Percentiles rank a stretch among this genome's conserved stretches.
Conservation (phyloP, 108 stramenopile genomes). For the Fragilaria crotonensis region DNA sequence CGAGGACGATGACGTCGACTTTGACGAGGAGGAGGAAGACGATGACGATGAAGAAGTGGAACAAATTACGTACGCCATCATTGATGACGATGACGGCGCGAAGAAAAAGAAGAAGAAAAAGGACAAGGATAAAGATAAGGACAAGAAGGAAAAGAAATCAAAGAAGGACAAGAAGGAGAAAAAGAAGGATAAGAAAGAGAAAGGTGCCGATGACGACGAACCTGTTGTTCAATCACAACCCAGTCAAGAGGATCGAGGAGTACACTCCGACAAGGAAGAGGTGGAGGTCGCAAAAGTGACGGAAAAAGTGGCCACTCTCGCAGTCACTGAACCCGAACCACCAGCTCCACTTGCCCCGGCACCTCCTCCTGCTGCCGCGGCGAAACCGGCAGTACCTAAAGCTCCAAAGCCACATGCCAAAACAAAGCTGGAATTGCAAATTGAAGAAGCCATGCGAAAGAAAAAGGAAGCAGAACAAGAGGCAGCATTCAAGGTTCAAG, state of each 20-base stretch:
- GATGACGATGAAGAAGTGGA: constrained; percentile 2
- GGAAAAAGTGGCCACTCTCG: neutral
- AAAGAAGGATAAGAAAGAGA: neutral
- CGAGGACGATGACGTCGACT: constrained; percentile 1
- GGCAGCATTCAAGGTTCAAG: neutral
- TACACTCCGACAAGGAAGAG: neutral
- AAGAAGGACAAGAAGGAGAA: neutral
- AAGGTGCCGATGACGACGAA: constrained; percentile 2
- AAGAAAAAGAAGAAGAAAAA: neutral
- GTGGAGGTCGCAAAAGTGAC: neutral
- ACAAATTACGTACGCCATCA: neutral
- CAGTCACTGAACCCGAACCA: neutral
- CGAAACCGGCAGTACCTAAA: neutral
- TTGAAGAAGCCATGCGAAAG: neutral
- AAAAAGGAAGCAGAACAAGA: neutral
- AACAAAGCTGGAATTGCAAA: constrained; percentile 1
- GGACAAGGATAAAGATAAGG: neutral
- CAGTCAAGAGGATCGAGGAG: neutral
- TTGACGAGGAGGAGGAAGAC: neutral
- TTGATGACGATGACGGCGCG: neutral
- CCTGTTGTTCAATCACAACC: no score
- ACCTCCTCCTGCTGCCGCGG: neutral
- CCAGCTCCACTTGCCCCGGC: no score
- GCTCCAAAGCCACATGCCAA: constrained; percentile 9
- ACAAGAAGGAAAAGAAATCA: neutral